phyloP scores from a whole-genome alignment of 306 rosid genomes.

The Citrullus amarus region DNA sequence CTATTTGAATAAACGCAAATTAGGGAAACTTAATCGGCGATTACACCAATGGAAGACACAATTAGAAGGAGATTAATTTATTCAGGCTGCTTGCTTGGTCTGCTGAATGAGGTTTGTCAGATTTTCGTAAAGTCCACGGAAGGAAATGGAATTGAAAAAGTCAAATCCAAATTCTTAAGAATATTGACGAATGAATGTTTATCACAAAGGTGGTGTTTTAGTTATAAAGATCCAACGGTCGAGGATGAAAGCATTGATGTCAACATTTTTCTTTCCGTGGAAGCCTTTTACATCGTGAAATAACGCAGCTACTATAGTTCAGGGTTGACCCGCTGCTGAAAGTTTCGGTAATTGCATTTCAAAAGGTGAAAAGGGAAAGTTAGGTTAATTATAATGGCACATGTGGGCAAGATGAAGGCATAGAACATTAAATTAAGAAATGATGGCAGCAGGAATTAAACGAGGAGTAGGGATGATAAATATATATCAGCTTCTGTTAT shows the following conservation, averaged over 20 bases:
- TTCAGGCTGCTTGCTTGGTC: not conserved
- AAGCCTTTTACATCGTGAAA: not conserved
- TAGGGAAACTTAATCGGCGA: not conserved
- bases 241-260: not conserved
- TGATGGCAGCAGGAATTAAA: not conserved
- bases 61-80: not conserved
- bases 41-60: slow-evolving; percentile 2
- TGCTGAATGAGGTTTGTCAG: not conserved
- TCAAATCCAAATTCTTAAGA: not conserved
- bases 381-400: not conserved
- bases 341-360: not conserved
- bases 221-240: not conserved
- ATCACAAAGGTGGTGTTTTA: not conserved
- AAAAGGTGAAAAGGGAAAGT: not conserved
- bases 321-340: not conserved
- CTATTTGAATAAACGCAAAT: not conserved
- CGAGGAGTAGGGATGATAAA: not conserved
- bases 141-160: not conserved
- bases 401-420: not conserved
- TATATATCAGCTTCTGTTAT: not conserved
- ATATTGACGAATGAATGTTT: not conserved
- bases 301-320: not conserved
- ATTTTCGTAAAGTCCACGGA: not conserved
- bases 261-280: not conserved
- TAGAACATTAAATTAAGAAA: not conserved